Evolutionary conservation across 2,329 filamentous ascomycete genomes (phyloP).

Genomic region (Pleurostoma richardsiae): DNA sequence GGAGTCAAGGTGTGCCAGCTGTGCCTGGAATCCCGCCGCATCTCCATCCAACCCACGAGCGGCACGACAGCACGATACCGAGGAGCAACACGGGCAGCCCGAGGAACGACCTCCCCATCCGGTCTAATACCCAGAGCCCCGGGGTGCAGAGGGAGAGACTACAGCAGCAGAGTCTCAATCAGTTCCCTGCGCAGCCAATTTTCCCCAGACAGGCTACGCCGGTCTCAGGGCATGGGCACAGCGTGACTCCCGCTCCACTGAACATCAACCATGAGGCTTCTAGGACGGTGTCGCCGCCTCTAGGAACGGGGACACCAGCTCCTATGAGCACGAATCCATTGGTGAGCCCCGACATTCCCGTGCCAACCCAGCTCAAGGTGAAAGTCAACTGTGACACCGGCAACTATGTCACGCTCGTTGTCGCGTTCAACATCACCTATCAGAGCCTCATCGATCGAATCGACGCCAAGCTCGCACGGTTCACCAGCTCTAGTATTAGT

Average conservation of each 20-base stretch:
- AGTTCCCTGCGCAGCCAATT: slow-evolving; percentile 51
- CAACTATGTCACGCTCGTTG: slow-evolving; percentile 92
- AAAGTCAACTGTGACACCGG: slow-evolving; percentile 84
- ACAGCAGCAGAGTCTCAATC: slow-evolving; percentile 44
- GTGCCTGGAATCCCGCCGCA: slow-evolving; percentile 75
- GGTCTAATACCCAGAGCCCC: slow-evolving; percentile 67
- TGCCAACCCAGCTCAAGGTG: slow-evolving; percentile 81
- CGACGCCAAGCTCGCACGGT: slow-evolving; percentile 86
- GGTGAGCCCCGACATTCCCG: slow-evolving; percentile 43
- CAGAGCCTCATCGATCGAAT: slow-evolving; percentile 92
- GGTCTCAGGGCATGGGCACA: slow-evolving; percentile 19
- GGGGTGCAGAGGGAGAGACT: slow-evolving; percentile 59
- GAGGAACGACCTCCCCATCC: slow-evolving; percentile 58
- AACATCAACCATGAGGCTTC: slow-evolving; percentile 19
- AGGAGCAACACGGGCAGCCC: slow-evolving; percentile 82
- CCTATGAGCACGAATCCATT: slow-evolving; percentile 12
- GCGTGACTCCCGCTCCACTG: slow-evolving; percentile 24
- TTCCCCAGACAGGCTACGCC: slow-evolving; percentile 42
- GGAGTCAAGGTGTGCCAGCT: slow-evolving; percentile 54
- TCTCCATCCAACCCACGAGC: slow-evolving; percentile 47
- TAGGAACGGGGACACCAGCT: slow-evolving; percentile 31
- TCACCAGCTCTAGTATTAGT: slow-evolving; percentile 78
- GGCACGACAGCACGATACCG: slow-evolving; percentile 57
- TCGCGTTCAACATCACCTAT: slow-evolving; percentile 91
- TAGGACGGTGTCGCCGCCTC: slow-evolving; percentile 20